A percentile compares a stretch with the other conserved stretches of the same genome.
phyloP scores from a whole-genome alignment of 2,329 filamentous ascomycete genomes.

The Cephalotrichum gorgonifer region DNA sequence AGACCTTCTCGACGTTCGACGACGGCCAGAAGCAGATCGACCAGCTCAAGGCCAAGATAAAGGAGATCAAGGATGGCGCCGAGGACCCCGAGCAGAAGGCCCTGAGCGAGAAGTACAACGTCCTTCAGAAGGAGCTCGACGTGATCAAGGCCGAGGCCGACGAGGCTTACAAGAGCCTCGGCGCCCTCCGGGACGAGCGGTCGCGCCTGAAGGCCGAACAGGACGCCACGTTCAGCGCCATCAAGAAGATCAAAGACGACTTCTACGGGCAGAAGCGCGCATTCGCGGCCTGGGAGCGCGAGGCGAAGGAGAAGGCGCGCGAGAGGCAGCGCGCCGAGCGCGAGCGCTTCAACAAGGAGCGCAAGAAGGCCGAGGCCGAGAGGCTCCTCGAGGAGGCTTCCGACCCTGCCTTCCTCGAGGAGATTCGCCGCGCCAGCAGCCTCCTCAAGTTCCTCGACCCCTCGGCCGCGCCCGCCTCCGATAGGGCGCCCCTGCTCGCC shows the following conservation, averaged over 20 bases:
- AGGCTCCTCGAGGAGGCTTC: constrained; percentile 71
- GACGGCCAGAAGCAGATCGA: constrained; percentile 82
- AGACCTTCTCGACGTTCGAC: constrained; percentile 80
- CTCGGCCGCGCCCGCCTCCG: constrained; percentile 40
- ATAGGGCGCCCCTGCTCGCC: constrained; percentile 54
- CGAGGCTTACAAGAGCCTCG: constrained; percentile 79
- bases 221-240: constrained; percentile 71
- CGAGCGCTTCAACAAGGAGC: constrained; percentile 59
- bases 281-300: constrained; percentile 72
- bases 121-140: constrained; percentile 81
- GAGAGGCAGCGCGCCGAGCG: constrained; percentile 78
- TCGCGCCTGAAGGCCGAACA: constrained; percentile 75
- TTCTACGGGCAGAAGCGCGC: constrained; percentile 78
- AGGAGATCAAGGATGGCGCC: constrained; percentile 77
- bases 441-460: constrained; percentile 90
- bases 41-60: constrained; percentile 75
- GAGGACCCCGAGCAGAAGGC: constrained; percentile 89
- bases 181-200: constrained; percentile 73
- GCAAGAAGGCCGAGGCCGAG: constrained; percentile 66
- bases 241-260: constrained; percentile 82
- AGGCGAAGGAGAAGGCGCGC: constrained; percentile 63
- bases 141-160: constrained; percentile 87
- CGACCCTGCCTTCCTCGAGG: constrained; percentile 80
- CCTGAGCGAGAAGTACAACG: constrained; percentile 74
- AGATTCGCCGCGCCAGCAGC: constrained; percentile 81